Percentiles rank a stretch among this genome's conserved stretches.
phyloP scores from a whole-genome alignment of 441 rosid genomes.

The Populus tomentosa region DNA sequence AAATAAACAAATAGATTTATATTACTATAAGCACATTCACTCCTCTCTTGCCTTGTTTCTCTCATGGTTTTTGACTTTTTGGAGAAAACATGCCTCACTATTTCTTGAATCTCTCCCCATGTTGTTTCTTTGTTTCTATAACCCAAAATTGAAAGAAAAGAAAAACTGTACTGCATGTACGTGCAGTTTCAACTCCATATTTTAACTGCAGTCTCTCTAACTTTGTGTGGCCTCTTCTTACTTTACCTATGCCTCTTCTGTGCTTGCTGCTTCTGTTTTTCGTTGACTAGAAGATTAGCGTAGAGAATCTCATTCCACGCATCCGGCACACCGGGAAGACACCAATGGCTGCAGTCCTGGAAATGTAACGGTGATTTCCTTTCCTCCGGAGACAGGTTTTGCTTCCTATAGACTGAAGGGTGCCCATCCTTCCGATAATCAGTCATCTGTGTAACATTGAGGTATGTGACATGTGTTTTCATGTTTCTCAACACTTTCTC shows the following conservation, averaged over 20 bases:
- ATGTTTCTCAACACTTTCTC: constrained; percentile 70
- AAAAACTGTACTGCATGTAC: constrained; percentile 14
- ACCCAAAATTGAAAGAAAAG: constrained; percentile 15
- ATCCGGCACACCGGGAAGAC: constrained; percentile 94
- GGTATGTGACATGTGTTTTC: constrained; percentile 70
- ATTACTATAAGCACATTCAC: not conserved
- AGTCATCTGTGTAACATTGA: constrained; percentile 73
- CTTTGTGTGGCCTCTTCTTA: not conserved
- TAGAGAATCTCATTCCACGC: constrained; percentile 85
- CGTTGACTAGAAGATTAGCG: constrained; percentile 56
- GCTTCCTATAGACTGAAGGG: constrained; percentile 75
- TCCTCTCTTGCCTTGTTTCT: not conserved
- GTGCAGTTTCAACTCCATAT: constrained; percentile 3
- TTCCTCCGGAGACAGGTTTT: constrained; percentile 33
- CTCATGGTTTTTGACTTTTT: constrained; percentile 2
- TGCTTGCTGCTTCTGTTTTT: constrained; percentile 35
- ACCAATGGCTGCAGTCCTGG: constrained; percentile 99
- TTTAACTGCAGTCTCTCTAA: not conserved
- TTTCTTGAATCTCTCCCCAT: constrained; percentile 13
- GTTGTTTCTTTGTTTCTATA: constrained; percentile 14
- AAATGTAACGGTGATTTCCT: constrained; percentile 39
- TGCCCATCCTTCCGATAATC: constrained; percentile 91
- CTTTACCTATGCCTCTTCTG: constrained; percentile 37
- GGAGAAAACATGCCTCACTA: not conserved
- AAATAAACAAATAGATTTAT: not conserved